Conservation (phyloP, 1,139 yeast genomes). For the Yamadazyma membranifaciens region DNA sequence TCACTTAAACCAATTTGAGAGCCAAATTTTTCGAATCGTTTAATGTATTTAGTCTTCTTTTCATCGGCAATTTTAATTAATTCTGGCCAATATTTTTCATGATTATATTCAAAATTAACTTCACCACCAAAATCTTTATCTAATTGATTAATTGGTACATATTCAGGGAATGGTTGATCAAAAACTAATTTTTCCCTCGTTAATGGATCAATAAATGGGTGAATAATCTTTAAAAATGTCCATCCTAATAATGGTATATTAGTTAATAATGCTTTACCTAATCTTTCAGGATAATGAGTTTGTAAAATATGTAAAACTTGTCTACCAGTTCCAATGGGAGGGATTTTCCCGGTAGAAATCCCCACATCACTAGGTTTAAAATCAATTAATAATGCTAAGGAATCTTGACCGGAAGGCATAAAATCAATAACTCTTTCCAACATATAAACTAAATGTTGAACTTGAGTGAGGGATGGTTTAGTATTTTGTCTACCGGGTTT, state of each 20-base stretch:
- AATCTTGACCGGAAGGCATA: conserved; percentile 52
- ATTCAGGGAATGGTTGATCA: conserved; percentile 47
- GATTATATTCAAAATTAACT: conserved; percentile 43
- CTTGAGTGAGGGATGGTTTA: conserved; percentile 42
- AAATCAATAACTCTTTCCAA: conserved; percentile 46
- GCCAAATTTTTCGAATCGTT: conserved; percentile 41
- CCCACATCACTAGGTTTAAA: conserved; percentile 48
- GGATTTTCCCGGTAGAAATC: conserved; percentile 64
- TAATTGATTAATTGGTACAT: conserved; percentile 45
- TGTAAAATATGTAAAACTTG: conserved; percentile 72
- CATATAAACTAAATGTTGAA: conserved; percentile 51
- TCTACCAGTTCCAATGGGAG: conserved; percentile 77
- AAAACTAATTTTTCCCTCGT: conserved; percentile 49
- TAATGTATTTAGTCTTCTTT: conserved; percentile 34
- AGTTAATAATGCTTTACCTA: conserved; percentile 47
- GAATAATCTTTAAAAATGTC: conserved; percentile 46
- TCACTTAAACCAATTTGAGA: conserved; percentile 53
- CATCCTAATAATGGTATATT: conserved; percentile 50
- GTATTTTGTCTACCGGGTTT: conserved; percentile 52
- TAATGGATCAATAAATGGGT: conserved; percentile 50
- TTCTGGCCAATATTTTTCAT: conserved; percentile 42
- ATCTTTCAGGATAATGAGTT: conserved; percentile 49
- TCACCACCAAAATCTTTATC: conserved; percentile 47
- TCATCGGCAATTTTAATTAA: conserved; percentile 40
- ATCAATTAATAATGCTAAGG: conserved; percentile 46